Evolutionary conservation across 768 basidiomycete species (phyloP), one percentile per base, ranked within the genome.

Genomic region (Hortiboletus campestris): DNA sequence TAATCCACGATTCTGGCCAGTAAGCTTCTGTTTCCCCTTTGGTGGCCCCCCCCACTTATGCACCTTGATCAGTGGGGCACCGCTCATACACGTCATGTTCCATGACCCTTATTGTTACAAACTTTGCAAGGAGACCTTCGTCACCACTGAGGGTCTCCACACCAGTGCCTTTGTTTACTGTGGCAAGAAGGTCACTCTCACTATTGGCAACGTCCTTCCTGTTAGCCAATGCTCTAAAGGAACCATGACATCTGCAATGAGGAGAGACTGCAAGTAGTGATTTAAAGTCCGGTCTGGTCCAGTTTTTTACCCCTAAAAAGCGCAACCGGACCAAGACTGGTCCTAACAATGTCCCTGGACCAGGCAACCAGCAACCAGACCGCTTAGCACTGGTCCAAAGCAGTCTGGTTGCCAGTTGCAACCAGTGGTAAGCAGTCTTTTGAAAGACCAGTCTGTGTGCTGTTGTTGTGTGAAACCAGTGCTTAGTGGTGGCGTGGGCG

Each of bases 41-140:
- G n/a, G 14, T 46, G 17, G n/a, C n/a, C n/a, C 32, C 31, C 14
- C 3, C 9, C 40, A 19, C 40, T 55, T 43, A 58, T 14, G 3
- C 16, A 9, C 16, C 19, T 53, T 22, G 38, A 43, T 36, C 67
- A 95, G 94, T 74, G 97, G 97, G 78, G 97, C 97, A 63, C 97
- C 97, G 67, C 92, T 99, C 60, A 97, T 97, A 68, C 92, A 90
- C 58, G 93, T 99, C 70, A 92, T 96, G 72, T 99, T 99, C 90
- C 94, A 95, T 62, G 96, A 99, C 77, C 97, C 97, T 53, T 99
- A 98, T 88, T 91, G 95, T 72, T 98, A 98, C 89, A 98, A 96
- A 78, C 92, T 94, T 77, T 91, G 91, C 76, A 82, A 88, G 71
- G 97, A 99, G 77, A 98, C 96, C 41, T 99, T 99, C 81, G 84